A percentile compares a stretch with the other conserved stretches of the same genome.
These are phyloP conservation scores for Leucosporidium creatinivorum DNA, from an alignment of 768 basidiomycete genomes.

Conservation along the genomic window DNA sequence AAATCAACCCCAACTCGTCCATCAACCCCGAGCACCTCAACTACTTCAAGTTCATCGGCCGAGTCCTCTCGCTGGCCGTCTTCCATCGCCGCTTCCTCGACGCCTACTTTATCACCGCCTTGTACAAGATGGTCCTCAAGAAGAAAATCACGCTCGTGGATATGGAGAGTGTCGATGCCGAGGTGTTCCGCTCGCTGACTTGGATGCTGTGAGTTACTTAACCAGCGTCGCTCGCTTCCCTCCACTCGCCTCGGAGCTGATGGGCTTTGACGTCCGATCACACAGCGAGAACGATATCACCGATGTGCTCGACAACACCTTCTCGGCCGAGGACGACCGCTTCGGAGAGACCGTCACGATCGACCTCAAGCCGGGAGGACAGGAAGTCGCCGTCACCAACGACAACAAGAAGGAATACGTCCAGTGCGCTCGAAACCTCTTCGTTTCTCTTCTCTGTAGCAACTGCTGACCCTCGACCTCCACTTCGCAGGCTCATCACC, in stretches of 20 bases:
- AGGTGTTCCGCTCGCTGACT: constrained; percentile 85
- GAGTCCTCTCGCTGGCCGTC: constrained; percentile 88
- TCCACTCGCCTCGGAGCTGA: not conserved
- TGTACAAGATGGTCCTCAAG: constrained; percentile 99
- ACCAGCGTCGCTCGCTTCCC: not conserved
- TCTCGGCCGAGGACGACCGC: constrained; percentile 92
- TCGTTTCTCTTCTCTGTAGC: not conserved
- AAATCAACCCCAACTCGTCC: constrained; percentile 79
- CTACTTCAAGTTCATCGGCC: constrained; percentile 99
- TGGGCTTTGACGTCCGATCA: not conserved
- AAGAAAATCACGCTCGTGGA: constrained; percentile 93
- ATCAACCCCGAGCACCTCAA: constrained; percentile 99
- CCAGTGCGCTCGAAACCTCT: constrained; percentile 47
- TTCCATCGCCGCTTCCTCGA: constrained; percentile 99
- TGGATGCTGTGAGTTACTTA: constrained; percentile 88
- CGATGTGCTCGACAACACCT: constrained; percentile 94
- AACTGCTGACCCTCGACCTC: not conserved
- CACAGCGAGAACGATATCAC: constrained; percentile 93
- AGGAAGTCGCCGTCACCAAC: constrained; percentile 77
- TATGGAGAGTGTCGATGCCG: constrained; percentile 92
- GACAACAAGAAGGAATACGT: constrained; percentile 99
- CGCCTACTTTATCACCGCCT: constrained; percentile 97
- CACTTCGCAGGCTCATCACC: constrained; percentile 56
- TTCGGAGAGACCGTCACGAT: constrained; percentile 98
- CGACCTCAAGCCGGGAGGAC: constrained; percentile 83